Evolutionary conservation across 202 grass and related monocot genomes (phyloP), one percentile per base, ranked within the genome.

Genomic region (Zizania palustris): DNA sequence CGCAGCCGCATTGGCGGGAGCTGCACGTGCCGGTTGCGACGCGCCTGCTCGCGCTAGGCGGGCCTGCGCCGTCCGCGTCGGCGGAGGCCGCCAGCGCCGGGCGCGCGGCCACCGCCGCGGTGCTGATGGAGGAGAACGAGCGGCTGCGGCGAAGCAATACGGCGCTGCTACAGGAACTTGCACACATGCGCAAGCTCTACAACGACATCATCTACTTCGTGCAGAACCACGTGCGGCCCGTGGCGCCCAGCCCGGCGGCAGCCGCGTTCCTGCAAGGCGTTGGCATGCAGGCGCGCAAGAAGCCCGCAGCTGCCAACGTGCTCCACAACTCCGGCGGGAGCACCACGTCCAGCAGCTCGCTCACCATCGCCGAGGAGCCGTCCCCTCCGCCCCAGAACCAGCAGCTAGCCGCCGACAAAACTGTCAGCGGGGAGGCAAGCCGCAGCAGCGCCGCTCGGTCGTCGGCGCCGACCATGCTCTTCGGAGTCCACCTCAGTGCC

Each of bases 121-220:
- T 82, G 60, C 67, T 98, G 67, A 80, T 95, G 95, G 91, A 92
- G 38, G 95, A 98, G 83, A 98, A 98, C 65, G 95, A 98, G 84
- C 79, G 87, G 70, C 83, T 98, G 18, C 77, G 91, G 60, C 89
- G 91, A 21, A 95, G 83, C 80, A 98, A 98, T 79, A 71, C 85
- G 64, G 83, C 91, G 38, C 78, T 98, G 76, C 71, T 95, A 38
- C 88, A 93, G 44, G 95, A 98, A 85, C 89, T 98, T 12, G 74
- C 80, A 1, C 95, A 98, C 82, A 98, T 98, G 95, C 89, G 95
- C 49, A 98, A 98, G 89, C 91, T 98, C 34, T 98, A 98, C 89
- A 98, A 95, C 84, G 95, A 98, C 80, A 98, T 98, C 87, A 98
- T 98, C 75, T 98, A 98, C 91, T 98, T 98, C 71, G 95, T 98